phyloP scores from a whole-genome alignment of 331 rosid species.

The Dryas integrifolia region DNA sequence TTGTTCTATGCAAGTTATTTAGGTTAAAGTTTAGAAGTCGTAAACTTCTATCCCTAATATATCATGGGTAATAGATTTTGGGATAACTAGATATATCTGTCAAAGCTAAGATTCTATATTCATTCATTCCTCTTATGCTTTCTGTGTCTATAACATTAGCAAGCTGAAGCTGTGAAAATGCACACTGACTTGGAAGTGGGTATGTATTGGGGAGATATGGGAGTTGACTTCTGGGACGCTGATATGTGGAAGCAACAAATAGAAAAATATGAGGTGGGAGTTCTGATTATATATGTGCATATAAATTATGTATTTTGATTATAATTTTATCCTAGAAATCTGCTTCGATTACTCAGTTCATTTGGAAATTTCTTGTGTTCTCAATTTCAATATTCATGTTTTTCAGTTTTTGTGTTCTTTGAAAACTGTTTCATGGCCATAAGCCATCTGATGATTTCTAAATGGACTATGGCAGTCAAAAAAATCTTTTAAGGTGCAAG shows the following conservation, averaged over 20 bases:
- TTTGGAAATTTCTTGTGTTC: background rate
- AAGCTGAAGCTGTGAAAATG: conserved; percentile 62
- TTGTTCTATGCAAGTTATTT: background rate
- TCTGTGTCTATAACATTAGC: conserved; percentile 40
- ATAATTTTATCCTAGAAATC: conserved; percentile 1
- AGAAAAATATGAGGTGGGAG: conserved; percentile 60
- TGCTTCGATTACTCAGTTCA: background rate
- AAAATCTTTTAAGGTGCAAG: background rate
- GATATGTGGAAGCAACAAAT: conserved; percentile 51
- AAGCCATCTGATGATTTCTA: background rate
- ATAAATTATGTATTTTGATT: background rate
- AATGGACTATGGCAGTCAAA: background rate
- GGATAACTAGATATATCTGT: too few relatives aligned
- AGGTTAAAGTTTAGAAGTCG: background rate
- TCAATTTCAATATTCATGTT: background rate
- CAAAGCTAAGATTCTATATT: too few relatives aligned
- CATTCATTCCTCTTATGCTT: conserved; percentile 7
- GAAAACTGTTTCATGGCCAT: background rate
- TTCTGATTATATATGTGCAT: background rate
- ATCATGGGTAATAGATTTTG: background rate
- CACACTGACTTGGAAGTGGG: conserved; percentile 77
- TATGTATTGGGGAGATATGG: conserved; percentile 69
- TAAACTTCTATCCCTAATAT: background rate
- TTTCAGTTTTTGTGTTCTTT: background rate
- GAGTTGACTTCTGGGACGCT: conserved; percentile 66